These are phyloP conservation scores for Pelargonium citronellum DNA, from an alignment of 441 rosid genomes.

Conservation along the genomic window DNA sequence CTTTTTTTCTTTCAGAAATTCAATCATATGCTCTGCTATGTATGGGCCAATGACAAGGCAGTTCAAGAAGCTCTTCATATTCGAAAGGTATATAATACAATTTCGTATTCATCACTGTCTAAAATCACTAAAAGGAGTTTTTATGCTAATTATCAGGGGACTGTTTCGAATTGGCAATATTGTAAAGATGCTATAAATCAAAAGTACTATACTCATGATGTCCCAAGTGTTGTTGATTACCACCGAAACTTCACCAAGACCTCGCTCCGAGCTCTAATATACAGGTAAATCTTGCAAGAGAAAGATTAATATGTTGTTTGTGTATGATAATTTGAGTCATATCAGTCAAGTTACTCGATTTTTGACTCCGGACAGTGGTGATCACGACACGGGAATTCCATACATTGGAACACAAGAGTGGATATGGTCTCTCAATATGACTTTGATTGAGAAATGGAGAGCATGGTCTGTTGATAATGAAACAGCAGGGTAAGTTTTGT, in stretches of 20 bases:
- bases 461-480: conserved; percentile 15
- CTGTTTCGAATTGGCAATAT: conserved; percentile 10
- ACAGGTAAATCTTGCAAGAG: conserved; percentile 9
- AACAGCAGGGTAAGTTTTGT: conserved; percentile 2
- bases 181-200: conserved; percentile 17
- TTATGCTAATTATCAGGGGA: conserved; percentile 16
- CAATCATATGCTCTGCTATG: conserved; percentile 15
- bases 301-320: too few species aligned
- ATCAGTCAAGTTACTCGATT: background rate
- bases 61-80: conserved; percentile 25
- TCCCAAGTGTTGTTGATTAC: conserved; percentile 23
- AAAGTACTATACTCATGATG: conserved; percentile 1
- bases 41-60: conserved; percentile 20
- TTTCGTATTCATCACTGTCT: too few species aligned
- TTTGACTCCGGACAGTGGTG: conserved; percentile 20
- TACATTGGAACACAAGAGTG: conserved; percentile 23
- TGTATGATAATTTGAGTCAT: too few species aligned
- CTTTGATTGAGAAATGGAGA: conserved; percentile 16
- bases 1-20: conserved; percentile 15
- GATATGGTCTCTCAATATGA: conserved; percentile 20
- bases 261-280: conserved; percentile 18
- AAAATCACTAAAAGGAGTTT: too few species aligned
- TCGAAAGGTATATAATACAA: conserved; percentile 13
- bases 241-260: conserved; percentile 20
- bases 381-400: conserved; percentile 25